phyloP scores from a whole-genome alignment of 805 yeast genomes.

The Saccharomycopsis vini region DNA sequence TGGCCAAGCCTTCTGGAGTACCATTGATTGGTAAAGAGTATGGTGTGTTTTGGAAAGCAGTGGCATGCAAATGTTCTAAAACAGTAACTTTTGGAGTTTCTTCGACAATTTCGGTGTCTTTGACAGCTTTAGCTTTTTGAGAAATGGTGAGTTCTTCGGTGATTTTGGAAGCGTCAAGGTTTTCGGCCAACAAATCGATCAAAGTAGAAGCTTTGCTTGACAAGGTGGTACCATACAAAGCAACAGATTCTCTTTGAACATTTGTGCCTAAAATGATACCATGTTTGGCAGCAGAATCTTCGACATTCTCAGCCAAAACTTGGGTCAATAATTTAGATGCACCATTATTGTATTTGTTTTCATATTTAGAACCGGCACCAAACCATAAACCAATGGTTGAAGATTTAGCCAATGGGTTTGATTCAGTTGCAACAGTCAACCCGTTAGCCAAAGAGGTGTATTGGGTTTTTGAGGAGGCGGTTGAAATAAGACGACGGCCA shows the following conservation, averaged over 20 bases:
- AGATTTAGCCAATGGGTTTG: conserved; percentile 44
- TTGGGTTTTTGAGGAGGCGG: conserved; percentile 51
- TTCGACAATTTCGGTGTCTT: conserved; percentile 48
- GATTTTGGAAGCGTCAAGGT: conserved; percentile 30
- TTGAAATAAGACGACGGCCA: conserved; percentile 49
- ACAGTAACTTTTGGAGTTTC: conserved; percentile 41
- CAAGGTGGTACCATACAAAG: conserved; percentile 47
- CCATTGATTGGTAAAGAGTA: conserved; percentile 71
- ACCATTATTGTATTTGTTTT: conserved; percentile 78
- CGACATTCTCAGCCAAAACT: conserved; percentile 32
- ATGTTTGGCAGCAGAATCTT: conserved; percentile 30
- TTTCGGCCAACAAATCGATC: conserved; percentile 39
- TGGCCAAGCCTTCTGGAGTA: conserved; percentile 54
- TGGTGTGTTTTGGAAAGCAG: conserved; percentile 84
- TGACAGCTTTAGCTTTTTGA: conserved; percentile 38
- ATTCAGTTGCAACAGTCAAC: conserved; percentile 61
- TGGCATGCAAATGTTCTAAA: conserved; percentile 66
- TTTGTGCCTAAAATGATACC: conserved; percentile 52
- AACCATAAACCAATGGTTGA: conserved; percentile 61
- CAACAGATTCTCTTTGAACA: conserved; percentile 56
- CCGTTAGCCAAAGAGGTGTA: conserved; percentile 70
- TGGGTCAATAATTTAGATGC: conserved; percentile 56
- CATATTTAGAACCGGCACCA: conserved; percentile 75
- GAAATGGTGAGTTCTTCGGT: conserved; percentile 38
- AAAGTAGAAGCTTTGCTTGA: conserved; percentile 45